Evolutionary conservation across 176 grass and related monocot genomes (phyloP).

Genomic region (Otatea glauca): DNA sequence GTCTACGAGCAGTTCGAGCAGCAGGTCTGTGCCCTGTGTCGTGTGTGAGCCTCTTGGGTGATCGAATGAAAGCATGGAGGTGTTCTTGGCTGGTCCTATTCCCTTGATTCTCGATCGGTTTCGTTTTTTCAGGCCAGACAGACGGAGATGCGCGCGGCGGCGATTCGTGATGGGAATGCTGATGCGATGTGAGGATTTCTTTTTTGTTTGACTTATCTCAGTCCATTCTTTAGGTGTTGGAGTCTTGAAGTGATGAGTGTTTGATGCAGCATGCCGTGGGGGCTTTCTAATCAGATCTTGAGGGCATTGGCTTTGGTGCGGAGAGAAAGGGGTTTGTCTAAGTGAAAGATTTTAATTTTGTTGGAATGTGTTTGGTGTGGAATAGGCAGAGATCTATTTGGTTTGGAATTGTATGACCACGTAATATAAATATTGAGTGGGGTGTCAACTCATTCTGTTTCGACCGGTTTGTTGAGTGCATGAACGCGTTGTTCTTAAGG

Average conservation of each 20-base stretch:
- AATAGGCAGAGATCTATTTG: slow-evolving; percentile 1
- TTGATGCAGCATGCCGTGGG: slow-evolving; percentile 20
- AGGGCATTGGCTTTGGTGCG: neutral
- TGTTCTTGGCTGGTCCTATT: neutral
- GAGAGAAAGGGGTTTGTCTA: slow-evolving; percentile 1
- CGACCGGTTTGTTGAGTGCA: neutral
- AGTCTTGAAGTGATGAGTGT: neutral
- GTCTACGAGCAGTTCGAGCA: slow-evolving; percentile 94
- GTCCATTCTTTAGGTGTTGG: neutral
- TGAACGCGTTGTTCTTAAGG: slow-evolving; percentile 1
- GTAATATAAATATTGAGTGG: neutral
- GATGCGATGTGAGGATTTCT: slow-evolving; percentile 59
- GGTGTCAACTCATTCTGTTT: neutral
- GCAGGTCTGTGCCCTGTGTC: slow-evolving; percentile 49
- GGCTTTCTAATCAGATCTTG: slow-evolving; percentile 25
- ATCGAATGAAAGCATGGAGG: slow-evolving; percentile 1
- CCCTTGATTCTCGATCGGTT: slow-evolving; percentile 4
- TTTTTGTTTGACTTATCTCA: neutral
- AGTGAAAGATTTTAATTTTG: neutral
- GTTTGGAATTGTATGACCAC: neutral
- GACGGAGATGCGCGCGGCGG: slow-evolving; percentile 44
- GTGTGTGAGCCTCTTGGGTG: neutral
- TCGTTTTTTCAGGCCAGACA: slow-evolving; percentile 61
- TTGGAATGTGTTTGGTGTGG: neutral
- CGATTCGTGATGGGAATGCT: slow-evolving; percentile 55